phyloP scores from a whole-genome alignment of 495 filamentous ascomycete species.

The Hypomontagnella submonticulosa region DNA sequence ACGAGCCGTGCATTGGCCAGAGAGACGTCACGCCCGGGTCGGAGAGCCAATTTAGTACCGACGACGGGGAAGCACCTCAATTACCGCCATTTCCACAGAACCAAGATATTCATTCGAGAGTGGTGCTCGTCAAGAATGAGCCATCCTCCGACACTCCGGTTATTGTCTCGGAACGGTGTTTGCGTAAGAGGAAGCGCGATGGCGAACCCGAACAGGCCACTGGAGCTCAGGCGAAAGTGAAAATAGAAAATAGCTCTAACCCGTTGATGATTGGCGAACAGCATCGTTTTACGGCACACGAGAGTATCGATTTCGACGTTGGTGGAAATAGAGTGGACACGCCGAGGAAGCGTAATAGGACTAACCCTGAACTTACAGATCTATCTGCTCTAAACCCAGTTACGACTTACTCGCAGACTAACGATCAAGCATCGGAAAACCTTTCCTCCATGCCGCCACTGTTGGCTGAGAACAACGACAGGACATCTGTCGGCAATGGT shows the following conservation, averaged over 20 bases:
- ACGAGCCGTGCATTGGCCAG: background rate
- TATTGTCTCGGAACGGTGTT: slow-evolving; percentile 55
- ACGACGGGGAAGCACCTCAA: slow-evolving; percentile 17
- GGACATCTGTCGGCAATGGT: background rate
- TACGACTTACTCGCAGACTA: background rate
- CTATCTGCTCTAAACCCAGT: slow-evolving; percentile 13
- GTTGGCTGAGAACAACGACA: background rate
- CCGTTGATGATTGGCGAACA: slow-evolving; percentile 50
- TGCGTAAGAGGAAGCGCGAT: slow-evolving; percentile 55
- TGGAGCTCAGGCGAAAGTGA: slow-evolving; percentile 42
- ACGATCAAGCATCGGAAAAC: background rate
- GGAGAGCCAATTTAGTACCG: slow-evolving; percentile 1
- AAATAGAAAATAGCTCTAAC: slow-evolving; percentile 50
- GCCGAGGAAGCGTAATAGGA: slow-evolving; percentile 63
- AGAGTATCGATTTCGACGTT: slow-evolving; percentile 81
- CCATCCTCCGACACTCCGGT: slow-evolving; percentile 57
- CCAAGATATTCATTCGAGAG: background rate
- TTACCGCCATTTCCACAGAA: slow-evolving; percentile 47
- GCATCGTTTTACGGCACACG: slow-evolving; percentile 51
- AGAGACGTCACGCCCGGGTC: background rate
- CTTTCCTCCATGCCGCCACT: background rate
- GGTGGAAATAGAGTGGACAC: slow-evolving; percentile 70
- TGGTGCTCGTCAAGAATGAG: slow-evolving; percentile 52
- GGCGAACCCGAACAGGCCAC: slow-evolving; percentile 19
- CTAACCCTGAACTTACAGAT: slow-evolving; percentile 20